These are phyloP conservation scores for Suhomyces terraborum DNA, from an alignment of 1,139 yeast genomes.

Conservation along the genomic window DNA sequence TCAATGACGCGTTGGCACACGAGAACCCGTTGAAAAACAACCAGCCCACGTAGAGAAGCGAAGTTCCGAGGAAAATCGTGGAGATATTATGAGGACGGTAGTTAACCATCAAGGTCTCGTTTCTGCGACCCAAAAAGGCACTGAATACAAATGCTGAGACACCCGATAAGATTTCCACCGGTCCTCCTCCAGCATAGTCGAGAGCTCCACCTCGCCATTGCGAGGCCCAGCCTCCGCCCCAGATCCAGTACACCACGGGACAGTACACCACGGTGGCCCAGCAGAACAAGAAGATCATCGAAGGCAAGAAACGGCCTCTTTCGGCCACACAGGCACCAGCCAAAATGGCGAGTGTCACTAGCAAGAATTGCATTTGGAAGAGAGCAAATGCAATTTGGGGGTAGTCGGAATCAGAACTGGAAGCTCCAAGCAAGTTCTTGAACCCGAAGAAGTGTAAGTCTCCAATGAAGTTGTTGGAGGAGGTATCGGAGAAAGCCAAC, in stretches of 20 bases:
- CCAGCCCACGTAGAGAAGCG: conserved; percentile 75
- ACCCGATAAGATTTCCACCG: conserved; percentile 91
- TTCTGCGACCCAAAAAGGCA: conserved; percentile 78
- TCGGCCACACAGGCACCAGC: conserved; percentile 92
- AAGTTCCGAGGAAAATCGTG: conserved; percentile 77
- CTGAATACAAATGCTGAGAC: conserved; percentile 87
- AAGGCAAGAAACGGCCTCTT: conserved; percentile 86
- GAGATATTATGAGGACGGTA: conserved; percentile 95
- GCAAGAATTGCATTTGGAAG: conserved; percentile 88
- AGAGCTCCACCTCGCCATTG: conserved; percentile 77
- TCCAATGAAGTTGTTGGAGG: conserved; percentile 84
- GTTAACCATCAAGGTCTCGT: conserved; percentile 80
- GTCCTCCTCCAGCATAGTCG: conserved; percentile 98
- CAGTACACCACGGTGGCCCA: conserved; percentile 94
- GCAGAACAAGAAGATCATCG: conserved; percentile 75
- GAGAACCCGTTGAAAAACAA: conserved; percentile 86
- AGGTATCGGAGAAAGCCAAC: conserved; percentile 75
- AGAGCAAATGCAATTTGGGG: conserved; percentile 86
- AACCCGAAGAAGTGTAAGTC: conserved; percentile 81
- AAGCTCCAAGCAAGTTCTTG: conserved; percentile 62
- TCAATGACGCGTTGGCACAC: conserved; percentile 62
- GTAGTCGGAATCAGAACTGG: conserved; percentile 47
- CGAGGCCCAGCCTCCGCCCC: conserved; percentile 95
- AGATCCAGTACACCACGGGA: conserved; percentile 92
- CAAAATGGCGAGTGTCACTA: conserved; percentile 86